phyloP scores from a whole-genome alignment of 768 basidiomycete genomes.

The Boletus reticuloceps region DNA sequence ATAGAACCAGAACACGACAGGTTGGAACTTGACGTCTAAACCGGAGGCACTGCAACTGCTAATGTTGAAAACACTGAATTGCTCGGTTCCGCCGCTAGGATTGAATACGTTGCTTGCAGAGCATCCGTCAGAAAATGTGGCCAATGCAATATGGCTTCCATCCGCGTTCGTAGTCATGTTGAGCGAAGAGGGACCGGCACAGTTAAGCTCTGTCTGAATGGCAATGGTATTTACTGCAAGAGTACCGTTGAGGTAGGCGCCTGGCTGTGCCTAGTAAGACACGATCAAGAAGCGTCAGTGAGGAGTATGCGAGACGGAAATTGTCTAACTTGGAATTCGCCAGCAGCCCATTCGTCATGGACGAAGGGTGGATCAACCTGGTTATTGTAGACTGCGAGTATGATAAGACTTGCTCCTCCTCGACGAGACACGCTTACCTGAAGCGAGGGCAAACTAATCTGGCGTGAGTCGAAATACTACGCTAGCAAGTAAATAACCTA shows the following conservation, averaged over 20 bases:
- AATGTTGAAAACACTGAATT: slow-evolving; percentile 48
- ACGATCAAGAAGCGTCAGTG: not conserved
- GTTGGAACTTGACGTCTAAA: slow-evolving; percentile 40
- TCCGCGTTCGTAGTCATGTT: slow-evolving; percentile 15
- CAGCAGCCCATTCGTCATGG: slow-evolving; percentile 48
- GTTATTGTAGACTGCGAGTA: slow-evolving; percentile 30
- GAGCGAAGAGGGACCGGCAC: slow-evolving; percentile 38
- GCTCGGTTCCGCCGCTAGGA: slow-evolving; percentile 36
- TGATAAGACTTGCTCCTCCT: not conserved
- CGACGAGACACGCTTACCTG: slow-evolving; percentile 14
- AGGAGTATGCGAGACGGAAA: not conserved
- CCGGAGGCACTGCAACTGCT: slow-evolving; percentile 29
- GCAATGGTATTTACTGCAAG: slow-evolving; percentile 53
- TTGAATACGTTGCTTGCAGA: slow-evolving; percentile 35
- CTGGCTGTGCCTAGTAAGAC: slow-evolving; percentile 39
- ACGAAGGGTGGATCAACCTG: slow-evolving; percentile 62
- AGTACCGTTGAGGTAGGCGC: slow-evolving; percentile 47
- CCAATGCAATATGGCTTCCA: slow-evolving; percentile 38
- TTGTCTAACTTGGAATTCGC: slow-evolving; percentile 45
- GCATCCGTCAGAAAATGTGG: slow-evolving; percentile 50
- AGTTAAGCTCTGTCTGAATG: slow-evolving; percentile 43
- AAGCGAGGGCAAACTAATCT: slow-evolving; percentile 33
- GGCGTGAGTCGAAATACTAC: slow-evolving; percentile 8
- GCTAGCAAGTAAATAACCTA: slow-evolving; percentile 22
- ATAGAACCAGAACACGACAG: slow-evolving; percentile 71